Evolutionary conservation across 2,329 filamentous ascomycete genomes (phyloP).

Genomic region (Fusarium stilboides): DNA sequence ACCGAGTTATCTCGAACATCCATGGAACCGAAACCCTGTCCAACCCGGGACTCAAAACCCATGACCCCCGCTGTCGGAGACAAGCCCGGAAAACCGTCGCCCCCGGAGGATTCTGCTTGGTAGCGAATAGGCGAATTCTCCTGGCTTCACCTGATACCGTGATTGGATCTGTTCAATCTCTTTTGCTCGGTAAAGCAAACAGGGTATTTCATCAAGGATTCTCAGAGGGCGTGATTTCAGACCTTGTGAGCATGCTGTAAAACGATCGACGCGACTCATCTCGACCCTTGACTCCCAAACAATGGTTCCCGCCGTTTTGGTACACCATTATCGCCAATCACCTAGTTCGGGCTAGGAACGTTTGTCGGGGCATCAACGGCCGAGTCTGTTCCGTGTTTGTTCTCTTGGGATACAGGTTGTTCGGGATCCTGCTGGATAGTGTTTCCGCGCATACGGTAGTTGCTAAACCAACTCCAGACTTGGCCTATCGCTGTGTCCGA

Average conservation of each 20-base stretch:
- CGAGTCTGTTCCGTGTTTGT: conserved; percentile 1
- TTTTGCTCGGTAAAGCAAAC: conserved; percentile 22
- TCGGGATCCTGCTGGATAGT: background rate
- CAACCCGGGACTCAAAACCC: conserved; percentile 35
- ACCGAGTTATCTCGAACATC: conserved; percentile 18
- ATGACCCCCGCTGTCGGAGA: conserved; percentile 36
- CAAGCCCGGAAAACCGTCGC: conserved; percentile 36
- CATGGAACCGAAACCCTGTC: background rate
- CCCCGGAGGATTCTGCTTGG: conserved; percentile 23
- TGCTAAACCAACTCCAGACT: conserved; percentile 22
- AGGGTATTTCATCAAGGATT: conserved; percentile 9
- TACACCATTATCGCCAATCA: conserved; percentile 10
- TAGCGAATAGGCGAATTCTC: conserved; percentile 39
- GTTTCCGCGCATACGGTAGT: too few relatives aligned
- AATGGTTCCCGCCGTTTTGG: conserved; percentile 27
- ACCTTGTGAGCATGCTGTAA: conserved; percentile 6
- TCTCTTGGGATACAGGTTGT: conserved; percentile 3
- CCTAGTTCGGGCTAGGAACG: conserved; percentile 6
- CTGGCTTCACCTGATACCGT: conserved; percentile 26
- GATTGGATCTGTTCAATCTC: conserved; percentile 39
- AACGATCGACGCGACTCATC: conserved; percentile 34
- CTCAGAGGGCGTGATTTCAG: conserved; percentile 13
- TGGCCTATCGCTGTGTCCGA: conserved; percentile 29
- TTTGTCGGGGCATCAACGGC: conserved; percentile 13
- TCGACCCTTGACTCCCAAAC: conserved; percentile 24